Conservation (phyloP, 345 rosid genomes). For the Tarenaya hassleriana region DNA sequence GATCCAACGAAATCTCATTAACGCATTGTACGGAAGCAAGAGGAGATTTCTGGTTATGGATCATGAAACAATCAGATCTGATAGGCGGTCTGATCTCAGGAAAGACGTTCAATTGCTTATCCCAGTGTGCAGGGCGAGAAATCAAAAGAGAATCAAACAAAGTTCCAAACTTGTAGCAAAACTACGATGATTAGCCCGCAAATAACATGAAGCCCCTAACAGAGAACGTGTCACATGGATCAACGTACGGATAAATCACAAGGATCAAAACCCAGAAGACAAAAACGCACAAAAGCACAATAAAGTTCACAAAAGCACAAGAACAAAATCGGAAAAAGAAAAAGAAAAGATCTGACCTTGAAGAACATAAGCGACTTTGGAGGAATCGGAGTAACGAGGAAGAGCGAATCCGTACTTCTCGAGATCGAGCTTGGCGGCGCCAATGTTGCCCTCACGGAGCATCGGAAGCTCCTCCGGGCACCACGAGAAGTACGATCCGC, state of each 20-base stretch:
- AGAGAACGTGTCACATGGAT: too few species aligned
- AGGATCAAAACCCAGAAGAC: background rate
- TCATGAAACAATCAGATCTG: background rate
- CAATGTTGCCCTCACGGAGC: slow-evolving; percentile 70
- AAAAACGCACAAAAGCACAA: background rate
- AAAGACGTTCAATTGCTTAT: too few species aligned
- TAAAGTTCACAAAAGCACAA: background rate
- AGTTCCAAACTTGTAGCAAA: too few species aligned
- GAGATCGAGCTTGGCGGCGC: slow-evolving; percentile 82
- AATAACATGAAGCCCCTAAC: too few species aligned
- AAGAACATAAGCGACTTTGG: slow-evolving; percentile 86
- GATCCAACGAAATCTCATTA: too few species aligned
- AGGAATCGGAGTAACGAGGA: slow-evolving; percentile 82
- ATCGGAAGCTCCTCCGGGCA: slow-evolving; percentile 68
- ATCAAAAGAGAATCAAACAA: too few species aligned
- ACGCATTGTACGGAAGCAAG: too few species aligned
- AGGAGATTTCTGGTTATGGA: too few species aligned
- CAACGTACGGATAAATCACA: too few species aligned
- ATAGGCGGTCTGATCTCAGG: too few species aligned
- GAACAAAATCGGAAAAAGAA: background rate
- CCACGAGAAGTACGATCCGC: slow-evolving; percentile 82
- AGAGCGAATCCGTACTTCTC: slow-evolving; percentile 77
- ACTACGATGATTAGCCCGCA: too few species aligned
- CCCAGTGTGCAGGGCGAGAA: too few species aligned
- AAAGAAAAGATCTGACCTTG: slow-evolving; percentile 40